Evolutionary conservation across 2,329 filamentous ascomycete genomes (phyloP).

Genomic region (Orbilia oligospora): DNA sequence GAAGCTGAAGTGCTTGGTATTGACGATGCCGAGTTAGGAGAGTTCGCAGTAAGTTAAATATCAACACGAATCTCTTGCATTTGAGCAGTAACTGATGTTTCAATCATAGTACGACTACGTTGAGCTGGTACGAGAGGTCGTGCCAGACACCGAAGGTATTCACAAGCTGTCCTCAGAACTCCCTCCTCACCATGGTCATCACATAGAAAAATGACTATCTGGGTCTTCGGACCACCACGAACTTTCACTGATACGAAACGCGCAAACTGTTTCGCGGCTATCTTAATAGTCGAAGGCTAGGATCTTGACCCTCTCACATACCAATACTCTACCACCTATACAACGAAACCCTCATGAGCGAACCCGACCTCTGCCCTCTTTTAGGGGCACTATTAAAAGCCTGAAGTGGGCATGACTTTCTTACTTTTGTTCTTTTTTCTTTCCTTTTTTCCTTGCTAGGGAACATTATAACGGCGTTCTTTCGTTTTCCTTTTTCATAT

Average conservation of each 20-base stretch:
- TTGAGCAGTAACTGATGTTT: slow-evolving; percentile 38
- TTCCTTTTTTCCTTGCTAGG: background rate
- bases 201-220: slow-evolving; percentile 61
- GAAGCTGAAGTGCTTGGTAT: slow-evolving; percentile 88
- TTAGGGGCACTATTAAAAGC: slow-evolving; percentile 1
- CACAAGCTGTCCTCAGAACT: slow-evolving; percentile 62
- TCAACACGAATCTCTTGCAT: slow-evolving; percentile 1
- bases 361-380: slow-evolving; percentile 16
- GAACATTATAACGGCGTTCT: slow-evolving; percentile 54
- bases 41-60: slow-evolving; percentile 78
- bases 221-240: slow-evolving; percentile 61
- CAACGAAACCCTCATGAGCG: slow-evolving; percentile 2
- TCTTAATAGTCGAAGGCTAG: slow-evolving; percentile 58
- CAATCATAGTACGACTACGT: slow-evolving; percentile 82
- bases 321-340: background rate
- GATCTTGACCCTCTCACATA: slow-evolving; percentile 2
- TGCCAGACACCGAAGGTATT: slow-evolving; percentile 64
- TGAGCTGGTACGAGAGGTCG: slow-evolving; percentile 81
- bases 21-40: slow-evolving; percentile 90
- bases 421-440: slow-evolving; percentile 19
- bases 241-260: slow-evolving; percentile 60
- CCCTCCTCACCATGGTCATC: slow-evolving; percentile 58
- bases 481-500: slow-evolving; percentile 37
- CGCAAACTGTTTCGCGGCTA: slow-evolving; percentile 60
- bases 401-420: slow-evolving; percentile 24